Evolutionary conservation across 75 land plant genomes (phyloP), one percentile per base, ranked within the genome.

Genomic region (Azolla pinnata): DNA sequence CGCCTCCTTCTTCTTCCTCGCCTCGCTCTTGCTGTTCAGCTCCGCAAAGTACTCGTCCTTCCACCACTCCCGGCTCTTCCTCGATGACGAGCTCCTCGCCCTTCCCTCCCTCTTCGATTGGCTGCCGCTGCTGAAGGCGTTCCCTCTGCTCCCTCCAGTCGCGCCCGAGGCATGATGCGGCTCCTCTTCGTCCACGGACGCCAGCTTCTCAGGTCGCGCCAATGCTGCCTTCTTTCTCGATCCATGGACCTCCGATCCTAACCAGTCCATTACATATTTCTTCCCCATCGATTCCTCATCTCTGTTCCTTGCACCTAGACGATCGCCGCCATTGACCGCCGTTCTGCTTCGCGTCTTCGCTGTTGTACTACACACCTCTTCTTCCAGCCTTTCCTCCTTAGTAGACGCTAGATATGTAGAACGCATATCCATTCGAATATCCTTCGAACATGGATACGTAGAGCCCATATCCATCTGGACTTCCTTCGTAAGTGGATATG

Each of bases 301-400:
- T 34, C 65, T 83, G 40, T 82, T 86, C 47, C 82, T n/a, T n/a
- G n/a, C n/a, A n/a, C n/a, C n/a, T n/a, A n/a, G n/a, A n/a, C n/a
- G n/a, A n/a, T n/a, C n/a, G 90, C 46, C 56, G 85, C 95, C 95
- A 88, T 86, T 84, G 82, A 86, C 90, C 81, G 56, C 81, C 85
- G 44, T 64, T 81, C 10, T 80, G 78, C 75, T 74, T 75, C 52
- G 69, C 74, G 53, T 75, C 72, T 23, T 63, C 34, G 3, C 32
- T 35, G 40, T 5, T 12, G 12, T 35, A 5, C 40, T 35, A 5
- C 40, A n/a, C n/a, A n/a, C n/a, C n/a, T n/a, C n/a, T n/a, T n/a
- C n/a, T n/a, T n/a, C n/a, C n/a, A n/a, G n/a, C n/a, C n/a, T n/a
- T n/a, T n/a, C n/a, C n/a, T n/a, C n/a, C n/a, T n/a, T n/a, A n/a